Evolutionary conservation across 2,329 filamentous ascomycete species (phyloP).

Genomic region (Paecilomyces sp.): DNA sequence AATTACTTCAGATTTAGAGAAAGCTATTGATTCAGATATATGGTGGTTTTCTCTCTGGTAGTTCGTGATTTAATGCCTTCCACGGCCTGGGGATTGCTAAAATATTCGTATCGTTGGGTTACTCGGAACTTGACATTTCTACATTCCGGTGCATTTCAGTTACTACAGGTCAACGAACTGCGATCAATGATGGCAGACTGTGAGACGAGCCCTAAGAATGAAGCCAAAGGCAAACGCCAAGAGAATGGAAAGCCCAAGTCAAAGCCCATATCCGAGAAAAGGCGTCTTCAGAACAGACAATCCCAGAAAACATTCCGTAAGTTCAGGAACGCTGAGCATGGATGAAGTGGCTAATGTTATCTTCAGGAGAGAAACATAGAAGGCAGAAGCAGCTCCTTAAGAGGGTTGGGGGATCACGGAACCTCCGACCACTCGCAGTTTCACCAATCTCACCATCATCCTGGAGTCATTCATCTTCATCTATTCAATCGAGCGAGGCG

Average conservation of each 20-base stretch:
- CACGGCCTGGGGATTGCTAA: background rate
- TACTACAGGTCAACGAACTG: background rate
- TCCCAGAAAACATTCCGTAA: slow-evolving; percentile 6
- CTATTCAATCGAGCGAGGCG: background rate
- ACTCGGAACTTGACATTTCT: too few relatives aligned
- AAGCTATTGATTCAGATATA: background rate
- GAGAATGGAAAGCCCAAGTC: background rate
- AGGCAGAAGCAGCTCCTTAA: background rate
- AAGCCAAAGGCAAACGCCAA: background rate
- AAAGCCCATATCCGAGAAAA: slow-evolving; percentile 8
- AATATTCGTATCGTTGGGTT: too few relatives aligned
- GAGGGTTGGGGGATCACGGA: background rate
- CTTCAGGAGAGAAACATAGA: background rate
- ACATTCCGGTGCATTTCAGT: background rate
- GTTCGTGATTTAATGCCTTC: background rate
- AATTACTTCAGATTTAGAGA: background rate
- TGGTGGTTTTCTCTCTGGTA: background rate
- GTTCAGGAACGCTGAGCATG: background rate
- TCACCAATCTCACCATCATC: background rate
- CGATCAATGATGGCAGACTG: background rate
- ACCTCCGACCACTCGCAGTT: background rate
- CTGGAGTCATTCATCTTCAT: background rate
- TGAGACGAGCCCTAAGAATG: background rate
- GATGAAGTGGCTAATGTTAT: background rate
- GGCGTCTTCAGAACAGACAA: slow-evolving; percentile 10